Base-by-base conservation (phyloP, 1,139 yeast species). In the Pichia inconspicua region DNA sequence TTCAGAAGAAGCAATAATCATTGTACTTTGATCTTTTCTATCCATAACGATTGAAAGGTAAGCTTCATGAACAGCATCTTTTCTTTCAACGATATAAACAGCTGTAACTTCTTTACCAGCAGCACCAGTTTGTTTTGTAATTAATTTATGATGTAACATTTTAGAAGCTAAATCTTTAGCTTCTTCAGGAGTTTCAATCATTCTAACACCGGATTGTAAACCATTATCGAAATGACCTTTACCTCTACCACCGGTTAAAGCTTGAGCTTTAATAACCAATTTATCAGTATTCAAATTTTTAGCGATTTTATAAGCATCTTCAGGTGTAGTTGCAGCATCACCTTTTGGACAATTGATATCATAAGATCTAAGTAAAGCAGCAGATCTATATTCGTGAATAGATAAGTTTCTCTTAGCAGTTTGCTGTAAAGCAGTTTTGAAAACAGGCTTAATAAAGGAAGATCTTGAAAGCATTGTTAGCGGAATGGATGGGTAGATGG, bases 161-260 rank as follows among this genome's bases (percentile, higher is more conserved):
- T 89, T 84, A 58, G 75, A 79, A 51, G 97, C 95, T 65, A 86
- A 77, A 66, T 84, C 84, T 68, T 75, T 76, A 52, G 96, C 97
- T 72, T 92, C 94, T 63, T 84, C 84, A 44, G 97, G 83, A 49
- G 94, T 76, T 53, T 83, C 75, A 61, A 88, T 86, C 70, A 92
- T 77, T 72, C 88, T 84, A 66, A 92, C 97, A 74, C 99, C 99
- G 50, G 97, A 96, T 73, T 90, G 84, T 67, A 88, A 80, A 45
- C 98, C 98, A 61, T 82, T 82, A 72, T 89, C 97, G 60, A 92
- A 90, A 71, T 87, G 90, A 56, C 99, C 99, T 71, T 92, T 92
- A 73, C 99, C 99, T 72, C 99, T 84, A 66, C 99, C 99, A 73
- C 99, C 99, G 53, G 98, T 90, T 64, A 94, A 78, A 47, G 96